phyloP scores from a whole-genome alignment of 1,139 yeast species.

The Scheffersomyces cryptocercus region DNA sequence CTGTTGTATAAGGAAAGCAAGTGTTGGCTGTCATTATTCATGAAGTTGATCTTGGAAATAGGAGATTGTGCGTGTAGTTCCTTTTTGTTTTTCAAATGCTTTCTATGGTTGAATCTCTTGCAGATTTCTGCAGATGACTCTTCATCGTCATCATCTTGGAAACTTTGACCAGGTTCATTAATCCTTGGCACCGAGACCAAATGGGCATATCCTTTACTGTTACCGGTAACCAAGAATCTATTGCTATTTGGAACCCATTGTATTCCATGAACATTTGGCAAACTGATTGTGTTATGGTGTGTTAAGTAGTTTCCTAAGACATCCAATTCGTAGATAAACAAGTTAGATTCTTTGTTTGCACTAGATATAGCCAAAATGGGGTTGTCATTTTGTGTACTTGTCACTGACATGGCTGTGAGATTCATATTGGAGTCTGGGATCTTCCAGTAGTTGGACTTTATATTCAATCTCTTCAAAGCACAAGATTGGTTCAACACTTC shows the following conservation, averaged over 20 bases:
- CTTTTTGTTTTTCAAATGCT: conserved; percentile 46
- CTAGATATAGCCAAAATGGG: conserved; percentile 64
- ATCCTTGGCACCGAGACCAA: conserved; percentile 59
- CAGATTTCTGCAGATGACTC: conserved; percentile 66
- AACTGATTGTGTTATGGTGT: conserved; percentile 72
- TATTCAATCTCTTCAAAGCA: conserved; percentile 40
- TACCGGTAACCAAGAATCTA: conserved; percentile 61
- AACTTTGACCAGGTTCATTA: conserved; percentile 16
- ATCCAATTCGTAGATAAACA: conserved; percentile 65
- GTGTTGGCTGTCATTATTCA: conserved; percentile 12
- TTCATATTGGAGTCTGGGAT: conserved; percentile 60
- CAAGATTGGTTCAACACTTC: conserved; percentile 41
- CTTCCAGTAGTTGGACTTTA: conserved; percentile 70
- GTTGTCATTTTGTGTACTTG: conserved; percentile 16
- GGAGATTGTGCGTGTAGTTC: conserved; percentile 16
- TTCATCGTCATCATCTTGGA: conserved; percentile 30
- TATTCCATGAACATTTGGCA: conserved; percentile 67
- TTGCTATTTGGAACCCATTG: conserved; percentile 56
- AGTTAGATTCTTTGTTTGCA: conserved; percentile 54
- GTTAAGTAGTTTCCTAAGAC: conserved; percentile 48
- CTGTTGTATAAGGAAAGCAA: conserved; percentile 62
- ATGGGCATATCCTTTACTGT: conserved; percentile 68
- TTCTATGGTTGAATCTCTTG: conserved; percentile 72
- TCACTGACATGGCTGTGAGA: conserved; percentile 55
- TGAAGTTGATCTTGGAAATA: conserved; percentile 30